A percentile compares a stretch with the other conserved stretches of the same genome.
Evolutionary conservation across 352 stramenopile species (phyloP).

Genomic region (Phytophthora sp.): DNA sequence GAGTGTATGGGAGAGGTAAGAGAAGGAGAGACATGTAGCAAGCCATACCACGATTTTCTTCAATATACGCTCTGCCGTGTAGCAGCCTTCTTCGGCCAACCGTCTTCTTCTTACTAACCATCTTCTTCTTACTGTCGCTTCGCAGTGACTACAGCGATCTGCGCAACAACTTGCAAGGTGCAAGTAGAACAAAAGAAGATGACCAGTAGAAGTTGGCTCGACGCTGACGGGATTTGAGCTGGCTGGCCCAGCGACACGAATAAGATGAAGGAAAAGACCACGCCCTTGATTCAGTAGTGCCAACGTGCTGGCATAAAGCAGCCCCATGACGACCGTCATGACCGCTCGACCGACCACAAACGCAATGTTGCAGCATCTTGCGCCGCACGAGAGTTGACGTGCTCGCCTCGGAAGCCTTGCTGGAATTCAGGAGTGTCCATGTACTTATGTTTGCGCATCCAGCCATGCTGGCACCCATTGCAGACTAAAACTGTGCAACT

Average conservation of each 20-base stretch:
- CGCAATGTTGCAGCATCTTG: conserved; percentile 52
- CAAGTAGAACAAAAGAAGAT: conserved; percentile 79
- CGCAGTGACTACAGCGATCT: too few species aligned
- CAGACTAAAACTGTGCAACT: conserved; percentile 29
- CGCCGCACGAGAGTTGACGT: conserved; percentile 47
- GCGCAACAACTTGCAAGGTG: too few species aligned
- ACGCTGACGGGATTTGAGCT: conserved; percentile 65
- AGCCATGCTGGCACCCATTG: conserved; percentile 18
- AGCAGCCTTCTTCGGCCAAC: too few species aligned
- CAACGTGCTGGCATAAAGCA: conserved; percentile 54
- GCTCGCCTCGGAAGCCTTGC: conserved; percentile 33
- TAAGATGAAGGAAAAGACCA: conserved; percentile 82
- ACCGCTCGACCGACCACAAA: conserved; percentile 51
- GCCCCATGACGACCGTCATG: conserved; percentile 50
- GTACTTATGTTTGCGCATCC: conserved; percentile 64
- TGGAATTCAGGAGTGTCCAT: conserved; percentile 73
- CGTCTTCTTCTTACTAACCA: too few species aligned
- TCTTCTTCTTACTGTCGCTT: too few species aligned
- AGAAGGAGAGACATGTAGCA: too few species aligned
- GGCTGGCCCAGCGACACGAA: conserved; percentile 77
- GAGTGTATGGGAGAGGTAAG: too few species aligned
- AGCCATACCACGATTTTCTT: too few species aligned
- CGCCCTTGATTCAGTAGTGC: conserved; percentile 62
- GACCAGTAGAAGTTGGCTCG: conserved; percentile 58
- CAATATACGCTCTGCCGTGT: too few species aligned